A percentile compares a stretch with the other conserved stretches of the same genome.
Conservation (phyloP, 2,329 filamentous ascomycete genomes). For the Aspergillus ruber region DNA sequence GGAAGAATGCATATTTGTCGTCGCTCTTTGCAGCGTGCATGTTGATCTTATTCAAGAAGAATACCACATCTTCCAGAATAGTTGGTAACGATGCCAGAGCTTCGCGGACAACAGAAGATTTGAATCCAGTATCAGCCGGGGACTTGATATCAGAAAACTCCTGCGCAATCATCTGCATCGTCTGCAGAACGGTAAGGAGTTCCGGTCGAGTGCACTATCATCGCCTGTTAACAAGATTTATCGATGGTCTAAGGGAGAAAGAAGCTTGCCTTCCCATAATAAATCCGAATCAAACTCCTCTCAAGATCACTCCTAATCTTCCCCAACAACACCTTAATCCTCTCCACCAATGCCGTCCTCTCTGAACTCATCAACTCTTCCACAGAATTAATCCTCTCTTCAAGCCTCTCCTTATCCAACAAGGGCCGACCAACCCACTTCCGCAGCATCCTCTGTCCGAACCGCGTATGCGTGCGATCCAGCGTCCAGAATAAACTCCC, state of each 20-base stretch:
- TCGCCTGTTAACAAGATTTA: no score
- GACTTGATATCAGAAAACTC: conserved; percentile 66
- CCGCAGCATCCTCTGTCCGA: conserved; percentile 77
- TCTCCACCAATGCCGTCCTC: conserved; percentile 62
- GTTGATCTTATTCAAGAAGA: conserved; percentile 79
- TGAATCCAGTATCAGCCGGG: conserved; percentile 64
- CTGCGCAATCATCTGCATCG: conserved; percentile 70
- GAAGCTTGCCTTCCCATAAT: conserved; percentile 73
- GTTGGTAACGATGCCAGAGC: conserved; percentile 69
- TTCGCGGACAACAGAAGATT: conserved; percentile 60
- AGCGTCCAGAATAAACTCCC: conserved; percentile 94
- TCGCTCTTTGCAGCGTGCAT: conserved; percentile 72
- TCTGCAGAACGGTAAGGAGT: conserved; percentile 76
- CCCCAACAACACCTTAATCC: conserved; percentile 63
- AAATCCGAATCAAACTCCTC: conserved; percentile 87
- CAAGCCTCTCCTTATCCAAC: conserved; percentile 65
- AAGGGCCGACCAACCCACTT: conserved; percentile 94
- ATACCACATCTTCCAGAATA: conserved; percentile 66
- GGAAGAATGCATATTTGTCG: conserved; percentile 93
- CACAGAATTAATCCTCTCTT: conserved; percentile 75
- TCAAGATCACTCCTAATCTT: conserved; percentile 77
- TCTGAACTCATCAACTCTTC: conserved; percentile 72
- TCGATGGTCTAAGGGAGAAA: no score
- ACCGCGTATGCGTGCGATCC: conserved; percentile 83
- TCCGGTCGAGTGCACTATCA: conserved; percentile 72